phyloP scores from a whole-genome alignment of 257 asterid genomes.

The Orobanche coerulescens region DNA sequence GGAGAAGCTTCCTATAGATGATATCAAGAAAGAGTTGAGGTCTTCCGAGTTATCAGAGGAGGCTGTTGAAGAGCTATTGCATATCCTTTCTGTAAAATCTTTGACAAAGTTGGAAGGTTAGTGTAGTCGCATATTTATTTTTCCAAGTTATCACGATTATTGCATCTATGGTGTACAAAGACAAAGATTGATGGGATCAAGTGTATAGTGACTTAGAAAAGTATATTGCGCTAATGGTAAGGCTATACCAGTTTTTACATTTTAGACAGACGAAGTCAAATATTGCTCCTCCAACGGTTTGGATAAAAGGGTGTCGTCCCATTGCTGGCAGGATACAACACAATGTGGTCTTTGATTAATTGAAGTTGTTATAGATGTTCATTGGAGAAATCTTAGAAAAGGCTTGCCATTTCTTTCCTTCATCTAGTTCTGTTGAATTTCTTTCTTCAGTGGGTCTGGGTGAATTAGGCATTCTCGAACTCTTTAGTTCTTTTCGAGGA shows the following conservation, averaged over 20 bases:
- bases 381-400: background rate
- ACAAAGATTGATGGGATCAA: background rate
- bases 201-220: background rate
- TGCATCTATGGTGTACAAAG: background rate
- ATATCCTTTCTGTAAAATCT: constrained; percentile 73
- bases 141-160: constrained; percentile 8
- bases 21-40: constrained; percentile 73
- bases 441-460: background rate
- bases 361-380: background rate
- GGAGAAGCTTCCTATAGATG: constrained; percentile 89
- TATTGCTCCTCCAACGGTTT: too few species aligned
- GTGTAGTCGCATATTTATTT: background rate
- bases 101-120: constrained; percentile 81
- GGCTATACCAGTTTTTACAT: too few species aligned
- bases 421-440: background rate
- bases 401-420: background rate
- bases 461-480: background rate
- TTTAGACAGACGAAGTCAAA: too few species aligned
- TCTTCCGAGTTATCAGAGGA: constrained; percentile 76
- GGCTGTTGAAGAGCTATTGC: constrained; percentile 76
- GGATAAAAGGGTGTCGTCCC: too few species aligned
- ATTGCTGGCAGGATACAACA: too few species aligned
- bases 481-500: background rate
- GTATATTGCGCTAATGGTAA: background rate
- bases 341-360: background rate